Evolutionary conservation across 1,139 yeast species (phyloP), one percentile per base, ranked within the genome.

Genomic region (Pichiaceae sp.): DNA sequence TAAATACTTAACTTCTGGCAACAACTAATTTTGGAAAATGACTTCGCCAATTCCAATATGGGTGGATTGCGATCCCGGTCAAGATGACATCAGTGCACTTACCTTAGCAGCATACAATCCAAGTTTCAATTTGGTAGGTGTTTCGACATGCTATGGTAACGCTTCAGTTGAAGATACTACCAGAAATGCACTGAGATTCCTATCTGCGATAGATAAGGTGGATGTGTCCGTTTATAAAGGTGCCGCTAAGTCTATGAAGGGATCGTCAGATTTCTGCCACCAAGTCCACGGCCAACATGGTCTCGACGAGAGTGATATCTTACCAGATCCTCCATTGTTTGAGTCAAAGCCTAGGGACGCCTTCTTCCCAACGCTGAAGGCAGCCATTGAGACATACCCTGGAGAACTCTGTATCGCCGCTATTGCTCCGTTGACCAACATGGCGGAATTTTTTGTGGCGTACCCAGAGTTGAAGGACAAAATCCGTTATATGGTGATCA

Each of bases 31-130:
- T n/a, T n/a, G n/a, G n/a, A n/a, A n/a, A n/a, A 21, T 21, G 24
- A 21, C 24, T 21, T 21, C 24, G 11, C 24, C 24, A 24, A 63
- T 79, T 17, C 89, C 89, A 1, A 50, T 84, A 5, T 83, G 96
- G 95, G 57, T 86, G n/a, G 96, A 86, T 59, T 86, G 95, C 54
- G 96, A 86, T 54, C 94, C 95, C 0, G 95, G 95, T 2, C 91
- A 83, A 50, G 96, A 86, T 54, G 96, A 86, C 52, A 83, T 86
- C 2, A 72, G 84, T 37, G 95, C 94, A 8, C 65, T 86, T 6
- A 61, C 83, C 16, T 49, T 86, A 29, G 74, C 84, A 0, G 62
- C 75, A 4, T 75, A 70, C 52, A 70, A 75, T 44, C 83, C 83
- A 0, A 60, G 67, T 29, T 73, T 78, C 53, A 54, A 75, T 9